Conservation (phyloP, 768 basidiomycete genomes). For the Pisolithus marmoratus region DNA sequence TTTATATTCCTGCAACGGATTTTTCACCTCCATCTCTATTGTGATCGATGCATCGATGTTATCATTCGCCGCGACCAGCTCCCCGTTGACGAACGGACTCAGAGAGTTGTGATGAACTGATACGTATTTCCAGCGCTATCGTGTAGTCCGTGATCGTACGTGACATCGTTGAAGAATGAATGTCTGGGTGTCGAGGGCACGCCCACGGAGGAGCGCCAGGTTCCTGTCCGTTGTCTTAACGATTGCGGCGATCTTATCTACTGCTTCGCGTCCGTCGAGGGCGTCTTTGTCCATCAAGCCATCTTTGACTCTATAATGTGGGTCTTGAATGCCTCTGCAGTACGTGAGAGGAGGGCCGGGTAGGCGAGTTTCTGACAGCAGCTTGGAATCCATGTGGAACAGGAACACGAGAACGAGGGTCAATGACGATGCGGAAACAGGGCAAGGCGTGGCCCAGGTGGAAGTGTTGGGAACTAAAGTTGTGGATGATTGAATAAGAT, state of each 20-base stretch:
- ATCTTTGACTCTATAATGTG: conserved; percentile 84
- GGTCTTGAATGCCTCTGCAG: conserved; percentile 88
- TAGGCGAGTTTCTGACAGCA: conserved; percentile 45
- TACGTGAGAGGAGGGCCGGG: conserved; percentile 89
- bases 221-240: conserved; percentile 98
- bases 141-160: conserved; percentile 92
- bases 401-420: conserved; percentile 30
- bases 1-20: conserved; percentile 15
- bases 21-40: conserved; percentile 31
- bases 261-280: conserved; percentile 95
- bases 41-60: too few relatives aligned
- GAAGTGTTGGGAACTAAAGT: too few relatives aligned
- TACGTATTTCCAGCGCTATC: conserved; percentile 88
- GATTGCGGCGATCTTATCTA: conserved; percentile 95
- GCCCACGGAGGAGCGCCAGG: conserved; percentile 88
- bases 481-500: too few relatives aligned
- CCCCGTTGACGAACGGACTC: conserved; percentile 84
- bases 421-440: conserved; percentile 44
- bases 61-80: conserved; percentile 35
- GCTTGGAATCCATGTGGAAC: conserved; percentile 23
- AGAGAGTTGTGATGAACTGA: conserved; percentile 81
- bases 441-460: too few relatives aligned
- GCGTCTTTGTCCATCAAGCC: conserved; percentile 94
- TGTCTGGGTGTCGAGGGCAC: conserved; percentile 95
- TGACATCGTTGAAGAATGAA: conserved; percentile 99